phyloP scores from a whole-genome alignment of 2,329 filamentous ascomycete genomes.

The Fusarium pseudoanthophilum region DNA sequence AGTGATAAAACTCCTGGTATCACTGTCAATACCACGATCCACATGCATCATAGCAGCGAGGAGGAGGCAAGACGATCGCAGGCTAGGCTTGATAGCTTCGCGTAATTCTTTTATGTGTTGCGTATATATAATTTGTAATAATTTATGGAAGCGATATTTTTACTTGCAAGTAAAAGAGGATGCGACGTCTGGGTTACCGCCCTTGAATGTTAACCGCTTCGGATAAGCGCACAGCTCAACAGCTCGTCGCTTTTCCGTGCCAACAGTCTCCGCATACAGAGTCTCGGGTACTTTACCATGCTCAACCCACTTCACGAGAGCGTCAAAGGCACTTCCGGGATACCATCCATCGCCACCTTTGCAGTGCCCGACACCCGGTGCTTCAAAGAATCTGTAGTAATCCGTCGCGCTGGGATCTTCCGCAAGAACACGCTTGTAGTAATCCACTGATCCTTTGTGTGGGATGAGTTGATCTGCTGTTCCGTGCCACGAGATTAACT shows the following conservation, averaged over 20 bases:
- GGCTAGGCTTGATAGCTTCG: slow-evolving; percentile 10
- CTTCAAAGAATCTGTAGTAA: slow-evolving; percentile 31
- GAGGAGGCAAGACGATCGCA: slow-evolving; percentile 5
- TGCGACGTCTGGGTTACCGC: neutral
- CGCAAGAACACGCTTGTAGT: slow-evolving; percentile 16
- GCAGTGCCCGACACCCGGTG: slow-evolving; percentile 29
- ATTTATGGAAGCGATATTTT: neutral
- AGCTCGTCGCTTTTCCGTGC: neutral
- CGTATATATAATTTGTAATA: neutral
- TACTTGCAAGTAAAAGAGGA: slow-evolving; percentile 24
- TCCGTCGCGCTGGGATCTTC: neutral
- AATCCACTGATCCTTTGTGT: slow-evolving; percentile 19
- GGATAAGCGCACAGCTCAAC: slow-evolving; percentile 22
- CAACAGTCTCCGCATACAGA: slow-evolving; percentile 12
- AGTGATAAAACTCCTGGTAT: slow-evolving; percentile 28
- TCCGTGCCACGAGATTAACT: slow-evolving; percentile 34
- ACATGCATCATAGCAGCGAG: slow-evolving; percentile 25
- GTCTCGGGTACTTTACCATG: slow-evolving; percentile 11
- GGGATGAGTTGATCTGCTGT: slow-evolving; percentile 28
- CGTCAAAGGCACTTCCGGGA: slow-evolving; percentile 15
- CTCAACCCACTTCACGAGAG: slow-evolving; percentile 30
- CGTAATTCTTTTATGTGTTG: neutral
- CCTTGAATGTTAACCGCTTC: slow-evolving; percentile 6
- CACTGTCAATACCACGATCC: slow-evolving; percentile 36
- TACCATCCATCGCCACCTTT: slow-evolving; percentile 6